Base-by-base conservation (phyloP, 768 basidiomycete genomes). In the Boletus reticuloceps region DNA sequence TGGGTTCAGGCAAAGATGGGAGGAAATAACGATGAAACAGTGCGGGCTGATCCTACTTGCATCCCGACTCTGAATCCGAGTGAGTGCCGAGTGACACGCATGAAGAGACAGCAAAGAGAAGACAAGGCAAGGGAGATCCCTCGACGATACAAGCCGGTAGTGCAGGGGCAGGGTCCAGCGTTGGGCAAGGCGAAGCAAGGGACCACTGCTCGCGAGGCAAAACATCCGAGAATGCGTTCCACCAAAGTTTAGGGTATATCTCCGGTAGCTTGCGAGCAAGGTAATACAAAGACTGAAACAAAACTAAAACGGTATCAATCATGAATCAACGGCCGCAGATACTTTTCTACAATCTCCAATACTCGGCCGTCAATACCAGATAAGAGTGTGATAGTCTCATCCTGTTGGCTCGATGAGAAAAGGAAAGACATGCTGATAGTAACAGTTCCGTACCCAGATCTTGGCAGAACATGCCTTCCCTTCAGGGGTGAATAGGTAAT, bases 131-230 rank as follows among this genome's bases (percentile, higher is more conserved):
- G 22, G 27, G n/a, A 47, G 52, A 82, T 71, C 83, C 83, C 82
- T 79, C 75, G 80, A 84, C 83, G 68, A 84, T 83, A 63, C 82
- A 77, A 79, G 81, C 82, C 77, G 52, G 60, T 39, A 64, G 44
- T 73, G 72, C 72, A 74, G 61, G 50, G 58, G 73, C 72, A 71
- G 65, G 73, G 74, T 75, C 75, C 25, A 25, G 25, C 25, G 25
- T 34, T 34, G 32, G 32, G 32, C 25, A 25, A 25, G 25, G 25
- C 25, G 5, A 25, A 25, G 25, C 25, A 25, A 25, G 6, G 25
- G 25, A 25, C 25, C 25, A 25, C 25, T 6, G 25, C 25, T 4
- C 4, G 32, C 10, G 11, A 12, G 32, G 11, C 32, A 13, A 10
- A 32, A 32, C 32, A 12, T 8, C 32, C 9, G 12, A 8, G 32